Evolutionary conservation across 192 early-diverging fungal species (phyloP), one percentile per base, ranked within the genome.

Genomic region (Dissophora globulifera): DNA sequence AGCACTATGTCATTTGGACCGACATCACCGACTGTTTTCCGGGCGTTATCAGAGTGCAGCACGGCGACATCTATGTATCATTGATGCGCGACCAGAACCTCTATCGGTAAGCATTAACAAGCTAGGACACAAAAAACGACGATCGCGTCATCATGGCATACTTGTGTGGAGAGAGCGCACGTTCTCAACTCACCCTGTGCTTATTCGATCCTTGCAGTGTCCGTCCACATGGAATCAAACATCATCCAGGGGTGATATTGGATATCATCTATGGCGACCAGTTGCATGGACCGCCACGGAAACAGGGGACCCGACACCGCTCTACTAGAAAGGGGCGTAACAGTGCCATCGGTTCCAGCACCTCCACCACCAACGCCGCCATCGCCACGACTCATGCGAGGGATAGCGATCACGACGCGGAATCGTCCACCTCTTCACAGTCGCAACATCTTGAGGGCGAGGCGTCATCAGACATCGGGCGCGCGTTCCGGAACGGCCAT

Each of bases 11-110:
- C 33, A 67, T 63, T 32, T 72, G 69, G 69, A 57, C 53, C 17
- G 69, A 72, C 52, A 62, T 72, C 27, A 58, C 51, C 23, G 35
- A 57, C 15, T 72, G 69, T 23, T 72, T 72, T 30, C 69, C 69
- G 4, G 41, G 69, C 3, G 53, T 57, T 0, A 27, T 53, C 4
- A 52, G 69, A 17, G 42, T 72, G 5, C 69, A 72, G 11, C 48
- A 63, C 27, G 33, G 47, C 32, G 61, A 72, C 20, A 26, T 58
- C 38, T 72, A 31, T 58, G 46, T 72, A 1, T 53, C 69, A 0
- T 25, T 62, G 11, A 20, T 62, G 20, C 41, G 69, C 13, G 54
- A 72, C 32, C 33, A 62, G 17, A 22, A 47, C 38, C 54, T 53
- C 9, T 72, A 72, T 53, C 45, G 69, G 69, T 72, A 49, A 54